phyloP scores from a whole-genome alignment of 2,329 filamentous ascomycete species.

The Scorias spongiosa region DNA sequence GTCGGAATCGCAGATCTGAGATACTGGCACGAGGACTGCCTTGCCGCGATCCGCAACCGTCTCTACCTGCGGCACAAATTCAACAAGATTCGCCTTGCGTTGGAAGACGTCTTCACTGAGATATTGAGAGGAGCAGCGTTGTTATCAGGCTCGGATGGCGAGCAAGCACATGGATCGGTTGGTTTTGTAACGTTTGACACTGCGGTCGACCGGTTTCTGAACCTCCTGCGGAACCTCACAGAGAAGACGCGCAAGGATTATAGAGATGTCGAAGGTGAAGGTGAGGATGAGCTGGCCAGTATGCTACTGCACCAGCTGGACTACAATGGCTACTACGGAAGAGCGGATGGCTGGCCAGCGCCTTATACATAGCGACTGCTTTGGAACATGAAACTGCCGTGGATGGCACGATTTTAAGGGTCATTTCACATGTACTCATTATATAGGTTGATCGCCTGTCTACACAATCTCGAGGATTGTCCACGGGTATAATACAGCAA shows the following conservation, averaged over 20 bases:
- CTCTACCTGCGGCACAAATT: slow-evolving; percentile 19
- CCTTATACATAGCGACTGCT: too few species aligned
- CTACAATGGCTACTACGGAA: not conserved
- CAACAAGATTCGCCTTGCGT: slow-evolving; percentile 6
- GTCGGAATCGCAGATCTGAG: slow-evolving; percentile 13
- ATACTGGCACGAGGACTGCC: slow-evolving; percentile 12
- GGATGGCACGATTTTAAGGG: too few species aligned
- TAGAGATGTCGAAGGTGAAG: not conserved
- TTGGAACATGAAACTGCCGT: too few species aligned
- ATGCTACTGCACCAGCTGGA: not conserved
- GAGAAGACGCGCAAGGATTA: not conserved
- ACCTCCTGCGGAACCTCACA: not conserved
- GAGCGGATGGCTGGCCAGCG: not conserved
- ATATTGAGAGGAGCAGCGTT: slow-evolving; percentile 10
- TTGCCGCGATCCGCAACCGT: slow-evolving; percentile 16
- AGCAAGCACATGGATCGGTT: not conserved
- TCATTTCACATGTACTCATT: too few species aligned
- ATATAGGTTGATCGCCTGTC: too few species aligned
- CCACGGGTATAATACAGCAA: too few species aligned
- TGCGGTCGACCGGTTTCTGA: not conserved
- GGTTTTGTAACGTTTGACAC: not conserved
- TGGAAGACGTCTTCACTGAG: slow-evolving; percentile 13
- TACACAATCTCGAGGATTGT: too few species aligned
- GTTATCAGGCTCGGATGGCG: not conserved
- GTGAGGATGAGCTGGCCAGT: not conserved